These are phyloP conservation scores for Westerdykella ornata DNA, from an alignment of 2,329 filamentous ascomycete species.

Conservation along the genomic window DNA sequence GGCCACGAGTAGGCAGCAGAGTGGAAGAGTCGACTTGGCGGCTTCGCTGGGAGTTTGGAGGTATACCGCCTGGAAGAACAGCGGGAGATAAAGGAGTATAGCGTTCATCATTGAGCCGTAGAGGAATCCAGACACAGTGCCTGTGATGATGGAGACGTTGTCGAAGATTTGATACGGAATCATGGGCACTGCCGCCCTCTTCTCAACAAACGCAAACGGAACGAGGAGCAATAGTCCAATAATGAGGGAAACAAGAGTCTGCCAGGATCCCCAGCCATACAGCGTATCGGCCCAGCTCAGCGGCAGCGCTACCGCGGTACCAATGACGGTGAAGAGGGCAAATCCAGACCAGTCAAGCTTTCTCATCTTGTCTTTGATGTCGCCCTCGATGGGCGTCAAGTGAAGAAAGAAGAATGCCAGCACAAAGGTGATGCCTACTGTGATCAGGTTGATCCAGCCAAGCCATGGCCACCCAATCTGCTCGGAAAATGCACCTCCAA, in stretches of 20 bases:
- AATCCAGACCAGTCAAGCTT: conserved; percentile 48
- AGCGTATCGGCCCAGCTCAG: conserved; percentile 46
- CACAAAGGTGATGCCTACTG: conserved; percentile 40
- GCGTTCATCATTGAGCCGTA: conserved; percentile 51
- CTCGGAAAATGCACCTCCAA: conserved; percentile 43
- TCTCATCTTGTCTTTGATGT: conserved; percentile 34
- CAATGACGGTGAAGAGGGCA: conserved; percentile 40
- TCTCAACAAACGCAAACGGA: conserved; percentile 50
- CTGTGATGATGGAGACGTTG: conserved; percentile 48
- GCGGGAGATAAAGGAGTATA: conserved; percentile 56
- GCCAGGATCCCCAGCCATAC: conserved; percentile 44
- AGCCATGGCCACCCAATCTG: conserved; percentile 44
- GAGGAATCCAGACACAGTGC: conserved; percentile 40
- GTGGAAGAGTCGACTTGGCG: too few relatives aligned
- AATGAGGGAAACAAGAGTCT: conserved; percentile 46
- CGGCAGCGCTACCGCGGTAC: conserved; percentile 43
- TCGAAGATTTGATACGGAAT: conserved; percentile 57
- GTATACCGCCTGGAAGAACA: conserved; percentile 56
- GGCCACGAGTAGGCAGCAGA: too few relatives aligned
- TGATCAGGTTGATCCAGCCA: conserved; percentile 36
- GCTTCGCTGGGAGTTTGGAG: too few relatives aligned
- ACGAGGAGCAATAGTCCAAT: conserved; percentile 40
- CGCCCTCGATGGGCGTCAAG: conserved; percentile 43
- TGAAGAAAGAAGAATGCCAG: conserved; percentile 46
- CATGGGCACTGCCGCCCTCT: conserved; percentile 55